Evolutionary conservation across 148 eudicot genomes (phyloP), one percentile per base, ranked within the genome.

Genomic region (Tetragonia tetragonoides): DNA sequence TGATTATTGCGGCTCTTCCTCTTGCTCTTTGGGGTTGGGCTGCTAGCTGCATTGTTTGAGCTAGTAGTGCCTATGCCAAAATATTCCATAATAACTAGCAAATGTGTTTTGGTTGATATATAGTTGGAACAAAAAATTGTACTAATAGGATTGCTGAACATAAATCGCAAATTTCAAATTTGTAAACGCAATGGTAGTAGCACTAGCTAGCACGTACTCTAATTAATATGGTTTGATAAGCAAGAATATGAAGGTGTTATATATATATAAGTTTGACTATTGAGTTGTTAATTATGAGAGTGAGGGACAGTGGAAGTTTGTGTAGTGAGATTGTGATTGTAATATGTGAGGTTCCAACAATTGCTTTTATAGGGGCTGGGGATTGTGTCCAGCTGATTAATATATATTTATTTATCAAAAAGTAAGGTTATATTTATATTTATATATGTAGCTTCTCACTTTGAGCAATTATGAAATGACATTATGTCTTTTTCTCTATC

Each of bases 1-100:
- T 28, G 34, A 1, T 28, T 28, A 28, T 78, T 78, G 41, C 74
- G 76, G 37, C 74, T 78, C 61, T 82, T 82, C 59, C 85, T 74
- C 73, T 82, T 82, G 75, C 66, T 79, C 62, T 76, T 78, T 44
- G 85, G 82, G 2, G 85, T 78, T 23, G 85, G 81, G 61, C 69
- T 73, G 21, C 12, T 81, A 10, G 69, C 47, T 41, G 72, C 61
- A 51, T 37, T 67, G 67, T 10, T 46, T 1, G 49, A 6, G 10
- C 42, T 81, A 56, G 84, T 37, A 61, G 44, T 77, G 9, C 38
- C 73, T 41, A 73, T 61, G 65, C 66, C 74, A 10, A 77, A 12
- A 59, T 73, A 77, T 46, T 72, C 75, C 75, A 72, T 72, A 24
- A 72, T 72, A 24, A n/a, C 12, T 62, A 62, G 6, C 20, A 6